Evolutionary conservation across 331 rosid species (phyloP).

Genomic region (Quercus phellos): DNA sequence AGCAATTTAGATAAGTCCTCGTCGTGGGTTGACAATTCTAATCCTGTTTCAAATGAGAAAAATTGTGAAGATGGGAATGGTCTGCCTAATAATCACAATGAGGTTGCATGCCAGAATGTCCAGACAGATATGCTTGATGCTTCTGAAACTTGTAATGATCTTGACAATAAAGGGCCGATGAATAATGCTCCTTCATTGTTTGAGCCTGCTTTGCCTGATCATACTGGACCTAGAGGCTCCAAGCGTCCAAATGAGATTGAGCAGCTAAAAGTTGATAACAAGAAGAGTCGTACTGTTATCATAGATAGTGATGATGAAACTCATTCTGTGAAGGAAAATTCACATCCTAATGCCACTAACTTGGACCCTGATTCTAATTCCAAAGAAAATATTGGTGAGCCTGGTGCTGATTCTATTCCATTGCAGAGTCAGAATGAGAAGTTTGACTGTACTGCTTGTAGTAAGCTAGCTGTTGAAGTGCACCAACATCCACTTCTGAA

Average conservation of each 20-base stretch:
- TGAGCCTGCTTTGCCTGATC: constrained; percentile 32
- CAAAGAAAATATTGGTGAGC: constrained; percentile 24
- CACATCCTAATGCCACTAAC: constrained; percentile 18
- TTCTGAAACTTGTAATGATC: constrained; percentile 31
- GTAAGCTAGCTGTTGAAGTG: constrained; percentile 43
- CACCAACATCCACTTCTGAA: constrained; percentile 60
- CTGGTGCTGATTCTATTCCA: constrained; percentile 34
- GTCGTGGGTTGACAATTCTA: constrained; percentile 25
- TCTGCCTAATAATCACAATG: constrained; percentile 25
- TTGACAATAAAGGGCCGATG: constrained; percentile 33
- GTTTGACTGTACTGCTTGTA: constrained; percentile 61
- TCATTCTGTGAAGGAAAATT: constrained; percentile 29
- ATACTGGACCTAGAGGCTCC: constrained; percentile 48
- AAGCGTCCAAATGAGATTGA: constrained; percentile 51
- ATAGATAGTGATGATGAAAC: constrained; percentile 39
- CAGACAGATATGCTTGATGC: constrained; percentile 29
- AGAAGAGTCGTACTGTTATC: constrained; percentile 41
- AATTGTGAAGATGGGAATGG: constrained; percentile 24
- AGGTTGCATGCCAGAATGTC: constrained; percentile 24
- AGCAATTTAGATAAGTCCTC: constrained; percentile 32
- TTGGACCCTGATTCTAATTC: constrained; percentile 27
- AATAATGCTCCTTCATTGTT: constrained; percentile 23
- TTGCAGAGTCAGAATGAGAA: constrained; percentile 35
- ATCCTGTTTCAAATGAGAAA: constrained; percentile 31
- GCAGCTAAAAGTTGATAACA: constrained; percentile 45